Base-by-base conservation (phyloP, 345 rosid species). In the Gossypium turneri region DNA sequence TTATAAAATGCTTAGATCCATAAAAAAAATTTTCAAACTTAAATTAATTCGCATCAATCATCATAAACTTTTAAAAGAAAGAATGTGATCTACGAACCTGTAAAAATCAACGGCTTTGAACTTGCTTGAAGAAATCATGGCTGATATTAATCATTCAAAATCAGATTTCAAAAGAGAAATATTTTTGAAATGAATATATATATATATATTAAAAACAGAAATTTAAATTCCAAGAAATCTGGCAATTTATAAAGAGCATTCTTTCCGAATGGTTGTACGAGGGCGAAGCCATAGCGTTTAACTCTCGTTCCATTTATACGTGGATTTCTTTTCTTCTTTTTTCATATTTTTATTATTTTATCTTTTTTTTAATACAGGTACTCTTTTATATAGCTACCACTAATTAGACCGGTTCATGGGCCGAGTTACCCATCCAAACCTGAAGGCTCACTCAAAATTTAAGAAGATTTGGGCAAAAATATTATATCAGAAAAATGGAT, bases 51-150 rank as follows among this genome's bases (percentile, higher is more conserved):
- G 9, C 34, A 2, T 2, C 12, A 56, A 59, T 59, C 12, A 59
- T 22, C 34, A 11, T 11, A 22, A 2, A 10, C 3, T 58, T 58
- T 4, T 2, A 53, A 53, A 2, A 50, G 4, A 3, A 53, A 53
- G 58, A 55, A 64, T 64, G 13, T 25, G 16, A 64, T n/a, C 15
- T 51, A 19, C 19, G n/a, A 65, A 65, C 70, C 70, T 65, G 29
- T 65, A 58, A 79, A 90, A 90, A 77, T 90, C 95, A 60, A 90
- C 85, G 73, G 92, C 82, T 70, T 88, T 90, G 90, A 88, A 70
- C 84, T 83, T 88, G 81, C 83, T 77, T n/a, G 86, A 58, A 45
- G 92, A 84, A 47, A 90, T 67, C 95, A 90, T 90, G 83, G 80
- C 80, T 75, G 70, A 53, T 44, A 60, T 2, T 5, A 41, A 65